Base-by-base conservation (phyloP, 164 flowering plant genomes). In the Litsea cubeba region DNA sequence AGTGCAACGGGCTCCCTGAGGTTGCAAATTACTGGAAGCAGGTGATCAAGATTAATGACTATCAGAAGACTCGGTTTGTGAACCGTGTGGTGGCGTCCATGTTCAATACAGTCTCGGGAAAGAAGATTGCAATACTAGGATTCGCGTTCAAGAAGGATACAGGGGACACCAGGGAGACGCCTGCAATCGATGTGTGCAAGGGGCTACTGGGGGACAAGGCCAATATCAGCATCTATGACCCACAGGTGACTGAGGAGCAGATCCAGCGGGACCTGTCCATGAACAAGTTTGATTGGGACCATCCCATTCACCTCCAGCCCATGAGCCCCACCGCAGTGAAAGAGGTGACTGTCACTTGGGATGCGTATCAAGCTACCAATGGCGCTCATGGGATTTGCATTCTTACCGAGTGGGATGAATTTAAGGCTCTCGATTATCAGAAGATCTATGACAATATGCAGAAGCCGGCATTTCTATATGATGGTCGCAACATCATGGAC, bases 351-450 rank as follows among this genome's bases (percentile, higher is more conserved):
- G 77, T 82, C 6, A 84, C 76, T 1, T 78, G 80, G 83, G 91
- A 87, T 71, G 90, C 91, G 2, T 88, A 89, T 23, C 80, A 76
- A 30, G 93, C 93, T 24, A 72, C 87, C 32, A 84, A 85, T 77
- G 90, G 80, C 54, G 90, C 93, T 14, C 93, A 89, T 76, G 93
- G 83, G 0, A 3, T 89, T 18, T 89, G 93, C 83, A 81, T 89
- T n/a, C 72, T 89, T 67, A 89, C 93, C 0, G 93, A 89, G 77
- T 89, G 93, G 93, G 91, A 89, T 46, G 91, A 88, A 78, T 89
- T 89, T 79, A 89, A 77, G 72, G 58, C 71, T 0, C 87, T 88
- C 17, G 89, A 89, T 78, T 88, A 78, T 78, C 74, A 85, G 81
- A 87, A n/a, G 76, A 84, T 89, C 68, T 88, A 73, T 30, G 82